These are phyloP conservation scores for Ormosia semicastrata DNA, from an alignment of 306 rosid species.

Conservation along the genomic window DNA sequence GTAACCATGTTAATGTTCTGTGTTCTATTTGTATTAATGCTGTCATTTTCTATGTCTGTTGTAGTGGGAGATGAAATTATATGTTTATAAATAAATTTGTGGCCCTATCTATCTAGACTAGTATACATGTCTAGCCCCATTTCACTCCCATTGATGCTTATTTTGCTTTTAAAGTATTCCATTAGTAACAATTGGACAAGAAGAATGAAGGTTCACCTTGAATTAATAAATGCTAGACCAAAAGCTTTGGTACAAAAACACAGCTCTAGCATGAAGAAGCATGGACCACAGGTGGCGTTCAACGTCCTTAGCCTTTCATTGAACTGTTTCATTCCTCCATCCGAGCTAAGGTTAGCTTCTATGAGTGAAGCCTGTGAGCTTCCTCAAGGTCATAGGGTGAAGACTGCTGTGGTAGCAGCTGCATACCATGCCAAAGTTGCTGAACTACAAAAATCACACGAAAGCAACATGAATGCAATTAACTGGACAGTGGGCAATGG, in stretches of 20 bases:
- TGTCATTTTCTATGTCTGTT: background rate
- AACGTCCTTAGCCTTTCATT: slow-evolving; percentile 90
- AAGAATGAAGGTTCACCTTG: background rate
- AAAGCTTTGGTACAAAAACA: no score
- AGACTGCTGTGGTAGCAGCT: slow-evolving; percentile 46
- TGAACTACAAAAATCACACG: slow-evolving; percentile 63
- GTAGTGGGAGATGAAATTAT: no score
- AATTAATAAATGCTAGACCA: no score
- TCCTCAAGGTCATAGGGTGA: slow-evolving; percentile 67
- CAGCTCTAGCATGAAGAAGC: slow-evolving; percentile 86
- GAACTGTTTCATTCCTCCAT: slow-evolving; percentile 98
- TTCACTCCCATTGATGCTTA: background rate
- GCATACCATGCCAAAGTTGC: slow-evolving; percentile 68
- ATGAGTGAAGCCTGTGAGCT: slow-evolving; percentile 79
- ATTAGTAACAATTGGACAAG: background rate
- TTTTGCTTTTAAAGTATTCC: background rate
- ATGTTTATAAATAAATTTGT: no score
- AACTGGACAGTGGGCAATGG: slow-evolving; percentile 77
- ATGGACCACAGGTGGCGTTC: slow-evolving; percentile 96
- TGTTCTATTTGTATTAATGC: background rate
- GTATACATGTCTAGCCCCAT: no score
- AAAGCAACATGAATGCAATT: slow-evolving; percentile 44
- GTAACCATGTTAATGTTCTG: no score
- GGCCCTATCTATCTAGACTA: no score
- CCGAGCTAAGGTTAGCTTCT: slow-evolving; percentile 88